Percentiles rank a stretch among this genome's conserved stretches.
Conservation (phyloP, 176 grass and related monocot genomes). For the Luzula sylvatica region DNA sequence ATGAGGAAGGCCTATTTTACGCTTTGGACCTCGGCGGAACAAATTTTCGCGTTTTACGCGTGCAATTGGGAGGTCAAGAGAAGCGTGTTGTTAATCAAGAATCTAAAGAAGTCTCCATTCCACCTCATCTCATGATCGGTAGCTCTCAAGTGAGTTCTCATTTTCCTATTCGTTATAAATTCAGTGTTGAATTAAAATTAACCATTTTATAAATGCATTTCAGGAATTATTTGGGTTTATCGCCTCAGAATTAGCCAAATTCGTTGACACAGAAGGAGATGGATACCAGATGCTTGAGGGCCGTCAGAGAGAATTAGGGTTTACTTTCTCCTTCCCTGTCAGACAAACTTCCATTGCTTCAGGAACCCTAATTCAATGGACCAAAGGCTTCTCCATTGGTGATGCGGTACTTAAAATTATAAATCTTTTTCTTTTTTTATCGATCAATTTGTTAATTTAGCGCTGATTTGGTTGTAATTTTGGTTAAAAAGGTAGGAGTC, state of each 20-base stretch:
- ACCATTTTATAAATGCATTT: not conserved
- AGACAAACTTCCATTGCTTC: slow-evolving; percentile 56
- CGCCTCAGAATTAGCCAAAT: slow-evolving; percentile 50
- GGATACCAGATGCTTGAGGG: slow-evolving; percentile 11
- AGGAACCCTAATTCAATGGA: slow-evolving; percentile 83
- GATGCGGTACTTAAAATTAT: slow-evolving; percentile 50
- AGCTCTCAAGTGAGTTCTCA: slow-evolving; percentile 39
- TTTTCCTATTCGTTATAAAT: not conserved
- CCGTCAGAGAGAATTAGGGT: slow-evolving; percentile 56
- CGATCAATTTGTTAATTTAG: not conserved
- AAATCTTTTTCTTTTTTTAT: not conserved
- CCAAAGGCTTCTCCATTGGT: slow-evolving; percentile 71
- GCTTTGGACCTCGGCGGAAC: slow-evolving; percentile 87
- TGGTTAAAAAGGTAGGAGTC: slow-evolving; percentile 48
- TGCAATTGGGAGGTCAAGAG: slow-evolving; percentile 47
- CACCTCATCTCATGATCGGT: slow-evolving; percentile 51
- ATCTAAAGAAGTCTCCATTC: slow-evolving; percentile 45
- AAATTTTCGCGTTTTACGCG: slow-evolving; percentile 62
- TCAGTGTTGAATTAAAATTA: not conserved
- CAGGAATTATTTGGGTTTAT: slow-evolving; percentile 88
- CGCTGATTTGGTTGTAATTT: slow-evolving; percentile 2
- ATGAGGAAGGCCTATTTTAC: slow-evolving; percentile 68
- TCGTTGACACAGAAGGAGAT: slow-evolving; percentile 48
- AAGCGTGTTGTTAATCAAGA: slow-evolving; percentile 29
- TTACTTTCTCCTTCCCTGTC: slow-evolving; percentile 96